Base-by-base conservation (phyloP, 108 stramenopile genomes). In the Nannochloropsis salina region DNA sequence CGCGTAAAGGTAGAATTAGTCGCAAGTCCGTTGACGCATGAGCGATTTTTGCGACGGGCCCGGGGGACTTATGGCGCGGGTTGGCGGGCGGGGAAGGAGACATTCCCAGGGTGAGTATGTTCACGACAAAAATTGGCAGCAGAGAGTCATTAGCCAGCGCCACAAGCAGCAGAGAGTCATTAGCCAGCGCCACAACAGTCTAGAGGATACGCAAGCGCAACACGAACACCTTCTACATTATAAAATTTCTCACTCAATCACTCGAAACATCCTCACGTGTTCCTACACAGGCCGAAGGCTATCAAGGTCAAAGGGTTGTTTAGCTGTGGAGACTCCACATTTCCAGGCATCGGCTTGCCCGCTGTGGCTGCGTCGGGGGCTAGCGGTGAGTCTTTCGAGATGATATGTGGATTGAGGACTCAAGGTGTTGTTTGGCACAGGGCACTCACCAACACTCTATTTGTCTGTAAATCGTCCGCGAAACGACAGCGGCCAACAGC, bases 341-440 rank as follows among this genome's bases (percentile, higher is more conserved):
- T 97, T 83, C 96, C 96, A 9, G 96, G 96, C 31, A 95, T 97
- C 81, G 96, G 96, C 80, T 95, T 96, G 21, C 96, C 96, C 47
- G 93, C 93, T 86, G 96, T 96, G 8, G 96, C 96, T n/a, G 96
- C 96, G 1, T 95, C 94, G 41, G 96, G 96, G 21, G 95, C 95
- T 82, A 96, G 43, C 43, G 88, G 84, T 20, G 84, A 84, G 9
- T 84, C 79, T 82, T 87, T 8, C 15, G 86, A n/a, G 5, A 80
- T 3, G 18, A 15, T 61, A 41, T 6, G 9, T 41, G 12, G 0
- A 31, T 81, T 85, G 31, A 74, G n/a, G 61, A 6, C 61, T 86
- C 8, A 9, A 9, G 9, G 83, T 43, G 43, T 31, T 4, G n/a
- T 22, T 51, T 9, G 41, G 42, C 31, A 40, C 51, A 18, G 41